Conservation (phyloP, 441 rosid species). For the Aquilaria agallochum region DNA sequence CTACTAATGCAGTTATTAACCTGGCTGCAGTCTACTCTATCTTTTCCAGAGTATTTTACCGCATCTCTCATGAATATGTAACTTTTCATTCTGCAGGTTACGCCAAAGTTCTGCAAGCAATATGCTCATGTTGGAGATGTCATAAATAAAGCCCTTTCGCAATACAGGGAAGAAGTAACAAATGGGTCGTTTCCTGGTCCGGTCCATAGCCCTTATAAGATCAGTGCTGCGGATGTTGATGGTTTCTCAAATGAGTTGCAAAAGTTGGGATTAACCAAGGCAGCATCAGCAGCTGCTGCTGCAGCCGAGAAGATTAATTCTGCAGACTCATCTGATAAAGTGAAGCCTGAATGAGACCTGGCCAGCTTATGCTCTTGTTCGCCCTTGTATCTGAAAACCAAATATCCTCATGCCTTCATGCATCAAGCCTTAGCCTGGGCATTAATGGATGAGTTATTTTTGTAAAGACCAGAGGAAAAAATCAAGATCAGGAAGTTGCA, state of each 20-base stretch:
- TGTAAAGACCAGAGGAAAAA: too few species aligned
- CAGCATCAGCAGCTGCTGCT: slow-evolving; percentile 64
- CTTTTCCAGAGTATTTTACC: neutral
- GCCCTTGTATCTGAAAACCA: too few species aligned
- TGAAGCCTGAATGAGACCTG: neutral
- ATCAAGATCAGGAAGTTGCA: too few species aligned
- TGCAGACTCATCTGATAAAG: slow-evolving; percentile 1
- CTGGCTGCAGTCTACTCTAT: too few species aligned
- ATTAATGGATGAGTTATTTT: too few species aligned
- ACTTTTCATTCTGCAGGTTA: slow-evolving; percentile 46
- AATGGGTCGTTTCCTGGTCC: slow-evolving; percentile 73
- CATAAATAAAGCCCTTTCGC: slow-evolving; percentile 61
- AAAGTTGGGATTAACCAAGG: slow-evolving; percentile 61
- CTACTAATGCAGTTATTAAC: too few species aligned
- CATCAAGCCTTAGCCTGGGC: too few species aligned
- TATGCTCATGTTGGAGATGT: slow-evolving; percentile 66
- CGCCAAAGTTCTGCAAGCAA: slow-evolving; percentile 95
- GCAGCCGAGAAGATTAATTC: slow-evolving; percentile 48
- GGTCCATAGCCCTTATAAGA: slow-evolving; percentile 73
- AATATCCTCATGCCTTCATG: too few species aligned
- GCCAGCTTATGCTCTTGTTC: too few species aligned
- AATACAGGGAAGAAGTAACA: slow-evolving; percentile 78
- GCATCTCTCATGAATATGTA: slow-evolving; percentile 8
- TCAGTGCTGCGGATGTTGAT: slow-evolving; percentile 39
- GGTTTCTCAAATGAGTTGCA: slow-evolving; percentile 65